Conservation (phyloP, 2,329 filamentous ascomycete species). For the Microdochium nivale region DNA sequence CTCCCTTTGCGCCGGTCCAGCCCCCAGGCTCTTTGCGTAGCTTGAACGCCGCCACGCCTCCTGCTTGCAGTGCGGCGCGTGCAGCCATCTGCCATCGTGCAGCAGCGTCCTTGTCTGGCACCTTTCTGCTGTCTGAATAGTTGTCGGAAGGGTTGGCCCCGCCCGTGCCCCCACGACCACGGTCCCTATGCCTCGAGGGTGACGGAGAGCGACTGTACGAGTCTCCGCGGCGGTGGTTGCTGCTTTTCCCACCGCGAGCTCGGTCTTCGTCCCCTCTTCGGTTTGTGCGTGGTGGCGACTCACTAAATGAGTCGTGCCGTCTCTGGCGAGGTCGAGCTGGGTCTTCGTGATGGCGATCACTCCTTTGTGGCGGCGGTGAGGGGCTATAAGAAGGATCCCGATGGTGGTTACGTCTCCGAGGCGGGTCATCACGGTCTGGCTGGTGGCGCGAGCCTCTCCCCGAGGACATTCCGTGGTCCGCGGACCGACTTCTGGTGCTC, state of each 20-base stretch:
- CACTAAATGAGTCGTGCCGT: conserved; percentile 3
- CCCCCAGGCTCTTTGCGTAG: conserved; percentile 33
- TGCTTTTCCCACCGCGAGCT: neutral
- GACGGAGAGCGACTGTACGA: conserved; percentile 4
- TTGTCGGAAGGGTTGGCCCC: neutral
- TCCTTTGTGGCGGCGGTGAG: conserved; percentile 4
- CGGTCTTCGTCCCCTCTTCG: conserved; percentile 1
- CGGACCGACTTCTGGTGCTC: conserved; percentile 7
- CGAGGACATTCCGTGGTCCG: conserved; percentile 7
- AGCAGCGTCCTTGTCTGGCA: conserved; percentile 6
- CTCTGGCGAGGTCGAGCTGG: conserved; percentile 1
- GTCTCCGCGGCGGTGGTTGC: neutral
- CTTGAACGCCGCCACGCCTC: conserved; percentile 38
- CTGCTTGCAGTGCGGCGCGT: conserved; percentile 36
- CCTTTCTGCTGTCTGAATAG: conserved; percentile 1
- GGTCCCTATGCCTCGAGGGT: neutral
- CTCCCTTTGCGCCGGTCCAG: conserved; percentile 40
- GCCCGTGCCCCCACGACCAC: neutral
- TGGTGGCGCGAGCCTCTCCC: conserved; percentile 5
- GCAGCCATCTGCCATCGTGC: conserved; percentile 27
- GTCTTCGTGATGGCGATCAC: conserved; percentile 5
- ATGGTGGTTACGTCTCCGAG: neutral
- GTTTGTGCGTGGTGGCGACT: conserved; percentile 5
- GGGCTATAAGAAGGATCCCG: neutral
- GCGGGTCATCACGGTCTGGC: neutral